Evolutionary conservation across 129 eudicot genomes (phyloP).

Genomic region (Centrapalus pauciflorus): DNA sequence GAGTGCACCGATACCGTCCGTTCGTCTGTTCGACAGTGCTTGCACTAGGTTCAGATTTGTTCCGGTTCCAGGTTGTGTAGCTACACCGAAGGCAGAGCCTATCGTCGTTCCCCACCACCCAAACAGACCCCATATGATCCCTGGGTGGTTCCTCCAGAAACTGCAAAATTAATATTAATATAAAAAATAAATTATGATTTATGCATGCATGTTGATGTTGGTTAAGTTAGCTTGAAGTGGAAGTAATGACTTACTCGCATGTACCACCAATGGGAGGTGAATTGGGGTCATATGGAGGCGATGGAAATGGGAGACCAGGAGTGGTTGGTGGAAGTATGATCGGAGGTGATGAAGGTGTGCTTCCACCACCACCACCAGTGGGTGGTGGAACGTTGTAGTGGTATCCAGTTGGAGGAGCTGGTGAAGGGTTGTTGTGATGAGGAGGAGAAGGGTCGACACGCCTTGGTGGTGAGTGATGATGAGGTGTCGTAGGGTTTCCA

Average conservation of each 20-base stretch:
- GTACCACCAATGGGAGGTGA: slow-evolving; percentile 62
- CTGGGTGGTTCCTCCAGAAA: slow-evolving; percentile 76
- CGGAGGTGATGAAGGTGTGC: slow-evolving; percentile 38
- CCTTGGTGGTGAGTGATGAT: slow-evolving; percentile 20
- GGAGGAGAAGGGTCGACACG: slow-evolving; percentile 26
- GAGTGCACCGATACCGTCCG: slow-evolving; percentile 62
- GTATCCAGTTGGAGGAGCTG: slow-evolving; percentile 45
- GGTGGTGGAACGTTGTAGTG: slow-evolving; percentile 39
- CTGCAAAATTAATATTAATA: slow-evolving; percentile 30
- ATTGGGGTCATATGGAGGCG: slow-evolving; percentile 64
- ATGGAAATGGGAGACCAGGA: slow-evolving; percentile 45
- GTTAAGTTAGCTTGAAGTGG: not conserved
- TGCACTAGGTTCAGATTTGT: slow-evolving; percentile 43
- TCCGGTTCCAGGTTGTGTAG: slow-evolving; percentile 39
- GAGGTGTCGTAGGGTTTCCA: slow-evolving; percentile 36
- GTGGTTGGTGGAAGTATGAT: slow-evolving; percentile 33
- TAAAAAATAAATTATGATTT: not conserved
- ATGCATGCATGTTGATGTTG: not conserved
- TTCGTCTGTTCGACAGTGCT: slow-evolving; percentile 57
- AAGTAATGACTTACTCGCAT: slow-evolving; percentile 58
- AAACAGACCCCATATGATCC: slow-evolving; percentile 53
- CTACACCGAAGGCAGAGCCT: slow-evolving; percentile 52
- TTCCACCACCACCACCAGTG: slow-evolving; percentile 20
- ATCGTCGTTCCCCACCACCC: slow-evolving; percentile 60
- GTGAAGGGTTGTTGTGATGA: slow-evolving; percentile 37